A percentile compares a stretch with the other conserved stretches of the same genome.
These are phyloP conservation scores for Xylaria castorea DNA, from an alignment of 495 filamentous ascomycete species.

Conservation along the genomic window DNA sequence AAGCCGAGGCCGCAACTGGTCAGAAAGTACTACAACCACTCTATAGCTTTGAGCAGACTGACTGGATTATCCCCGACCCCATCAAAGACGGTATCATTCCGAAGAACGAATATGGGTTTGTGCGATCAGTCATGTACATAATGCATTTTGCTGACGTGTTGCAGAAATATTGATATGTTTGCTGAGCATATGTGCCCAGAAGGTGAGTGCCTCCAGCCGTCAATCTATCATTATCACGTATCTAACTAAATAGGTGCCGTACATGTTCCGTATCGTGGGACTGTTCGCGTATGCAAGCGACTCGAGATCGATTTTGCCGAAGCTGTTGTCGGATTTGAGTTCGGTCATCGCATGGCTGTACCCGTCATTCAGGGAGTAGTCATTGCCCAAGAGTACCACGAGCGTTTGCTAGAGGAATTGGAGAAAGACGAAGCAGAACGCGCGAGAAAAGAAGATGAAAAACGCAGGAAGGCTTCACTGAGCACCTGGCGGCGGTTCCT, in stretches of 20 bases:
- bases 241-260: conserved; percentile 59
- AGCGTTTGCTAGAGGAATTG: conserved; percentile 79
- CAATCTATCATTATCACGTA: background rate
- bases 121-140: background rate
- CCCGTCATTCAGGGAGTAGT: conserved; percentile 92
- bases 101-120: conserved; percentile 83
- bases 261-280: conserved; percentile 81
- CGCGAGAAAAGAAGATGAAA: conserved; percentile 78
- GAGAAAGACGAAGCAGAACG: conserved; percentile 80
- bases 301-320: conserved; percentile 91
- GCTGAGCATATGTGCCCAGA: conserved; percentile 89
- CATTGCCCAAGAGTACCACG: conserved; percentile 78
- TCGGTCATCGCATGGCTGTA: conserved; percentile 89
- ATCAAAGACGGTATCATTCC: conserved; percentile 85
- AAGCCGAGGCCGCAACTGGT: conserved; percentile 76
- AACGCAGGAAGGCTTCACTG: conserved; percentile 75
- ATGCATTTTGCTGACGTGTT: conserved; percentile 22
- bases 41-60: conserved; percentile 85
- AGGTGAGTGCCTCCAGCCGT: conserved; percentile 47
- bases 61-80: conserved; percentile 90
- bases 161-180: conserved; percentile 89
- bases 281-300: conserved; percentile 78
- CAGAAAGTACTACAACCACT: conserved; percentile 86
- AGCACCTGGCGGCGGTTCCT: conserved; percentile 86
- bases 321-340: conserved; percentile 96